Conservation (phyloP, 2,329 filamentous ascomycete species). For the Biscogniauxia sp. region DNA sequence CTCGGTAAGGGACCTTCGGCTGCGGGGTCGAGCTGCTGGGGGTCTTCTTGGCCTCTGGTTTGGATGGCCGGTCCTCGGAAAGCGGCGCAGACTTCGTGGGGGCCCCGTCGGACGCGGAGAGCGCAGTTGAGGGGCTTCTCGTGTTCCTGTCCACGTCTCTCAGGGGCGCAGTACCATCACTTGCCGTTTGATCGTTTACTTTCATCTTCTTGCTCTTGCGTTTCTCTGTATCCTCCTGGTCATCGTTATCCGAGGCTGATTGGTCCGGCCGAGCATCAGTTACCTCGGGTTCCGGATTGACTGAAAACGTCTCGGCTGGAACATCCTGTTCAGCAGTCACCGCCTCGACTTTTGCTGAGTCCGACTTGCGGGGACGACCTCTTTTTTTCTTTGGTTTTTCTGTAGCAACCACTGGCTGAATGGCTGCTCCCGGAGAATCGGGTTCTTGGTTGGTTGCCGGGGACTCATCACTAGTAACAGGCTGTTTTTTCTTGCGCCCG, state of each 20-base stretch:
- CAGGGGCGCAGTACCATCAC: slow-evolving; percentile 11
- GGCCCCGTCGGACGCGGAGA: background rate
- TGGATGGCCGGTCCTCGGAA: slow-evolving; percentile 11
- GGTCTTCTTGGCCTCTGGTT: slow-evolving; percentile 16
- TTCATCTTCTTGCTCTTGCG: slow-evolving; percentile 8
- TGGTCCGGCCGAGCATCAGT: background rate
- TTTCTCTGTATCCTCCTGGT: slow-evolving; percentile 7
- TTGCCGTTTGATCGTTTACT: slow-evolving; percentile 5
- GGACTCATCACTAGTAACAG: slow-evolving; percentile 3
- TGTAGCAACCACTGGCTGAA: slow-evolving; percentile 12
- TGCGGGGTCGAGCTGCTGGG: slow-evolving; percentile 21
- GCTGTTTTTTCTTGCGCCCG: slow-evolving; percentile 32
- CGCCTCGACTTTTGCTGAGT: slow-evolving; percentile 16
- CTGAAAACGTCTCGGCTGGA: slow-evolving; percentile 2
- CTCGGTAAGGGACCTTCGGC: slow-evolving; percentile 42
- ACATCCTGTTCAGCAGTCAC: slow-evolving; percentile 1
- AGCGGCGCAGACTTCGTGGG: slow-evolving; percentile 2
- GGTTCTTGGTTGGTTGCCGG: slow-evolving; percentile 2
- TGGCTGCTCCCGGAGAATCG: slow-evolving; percentile 1
- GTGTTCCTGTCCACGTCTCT: slow-evolving; percentile 24
- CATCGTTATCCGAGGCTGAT: slow-evolving; percentile 1
- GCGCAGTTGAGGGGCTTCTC: slow-evolving; percentile 5
- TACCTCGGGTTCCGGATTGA: slow-evolving; percentile 5
- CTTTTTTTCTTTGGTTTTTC: slow-evolving; percentile 32
- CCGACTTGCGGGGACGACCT: slow-evolving; percentile 31